These are phyloP conservation scores for Trichodelitschia bisporula DNA, from an alignment of 495 filamentous ascomycete species.

Conservation along the genomic window DNA sequence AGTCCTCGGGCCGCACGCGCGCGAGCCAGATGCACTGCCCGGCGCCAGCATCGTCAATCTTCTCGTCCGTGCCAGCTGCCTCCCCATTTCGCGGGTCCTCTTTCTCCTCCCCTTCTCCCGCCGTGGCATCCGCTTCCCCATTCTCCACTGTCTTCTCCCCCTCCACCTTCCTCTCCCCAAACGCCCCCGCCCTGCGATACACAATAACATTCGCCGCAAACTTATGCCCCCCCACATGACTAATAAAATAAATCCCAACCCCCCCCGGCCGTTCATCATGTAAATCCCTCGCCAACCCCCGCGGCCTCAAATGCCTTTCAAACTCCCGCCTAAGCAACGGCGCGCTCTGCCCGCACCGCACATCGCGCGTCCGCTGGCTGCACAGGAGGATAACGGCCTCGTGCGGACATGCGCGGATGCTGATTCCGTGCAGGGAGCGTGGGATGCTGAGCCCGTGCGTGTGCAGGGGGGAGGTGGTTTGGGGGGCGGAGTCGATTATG, in stretches of 20 bases:
- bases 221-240: slow-evolving; percentile 87
- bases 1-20: slow-evolving; percentile 69
- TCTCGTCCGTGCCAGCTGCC: slow-evolving; percentile 10
- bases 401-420: slow-evolving; percentile 50
- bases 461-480: slow-evolving; percentile 44
- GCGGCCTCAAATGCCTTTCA: slow-evolving; percentile 63
- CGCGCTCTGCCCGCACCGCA: slow-evolving; percentile 79
- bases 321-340: slow-evolving; percentile 70
- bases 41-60: slow-evolving; percentile 24
- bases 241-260: slow-evolving; percentile 87
- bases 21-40: slow-evolving; percentile 90
- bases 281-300: slow-evolving; percentile 67
- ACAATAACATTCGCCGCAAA: slow-evolving; percentile 82
- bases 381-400: slow-evolving; percentile 74
- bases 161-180: slow-evolving; percentile 18
- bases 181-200: slow-evolving; percentile 44
- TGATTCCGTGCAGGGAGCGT: slow-evolving; percentile 27
- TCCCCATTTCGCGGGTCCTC: slow-evolving; percentile 6
- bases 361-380: slow-evolving; percentile 79
- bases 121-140: slow-evolving; percentile 3
- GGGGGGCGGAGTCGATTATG: slow-evolving; percentile 43
- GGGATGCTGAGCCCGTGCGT: slow-evolving; percentile 12
- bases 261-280: slow-evolving; percentile 72
- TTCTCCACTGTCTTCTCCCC: slow-evolving; percentile 4
- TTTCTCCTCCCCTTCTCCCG: slow-evolving; percentile 5